Evolutionary conservation across 257 asterid species (phyloP).

Genomic region (Jaltomata sinuosa): DNA sequence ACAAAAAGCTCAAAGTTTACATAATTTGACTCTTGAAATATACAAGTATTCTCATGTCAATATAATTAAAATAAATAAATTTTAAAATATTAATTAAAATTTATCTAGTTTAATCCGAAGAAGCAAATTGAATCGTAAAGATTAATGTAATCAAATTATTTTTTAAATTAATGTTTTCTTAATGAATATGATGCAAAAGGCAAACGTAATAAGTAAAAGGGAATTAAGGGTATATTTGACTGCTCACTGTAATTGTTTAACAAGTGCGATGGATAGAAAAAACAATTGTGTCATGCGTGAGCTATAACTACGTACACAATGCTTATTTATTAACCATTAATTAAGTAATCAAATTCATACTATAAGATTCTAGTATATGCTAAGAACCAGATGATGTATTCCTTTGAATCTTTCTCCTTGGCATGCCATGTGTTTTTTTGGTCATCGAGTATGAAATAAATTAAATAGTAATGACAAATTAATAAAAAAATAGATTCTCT

Average conservation of each 20-base stretch:
- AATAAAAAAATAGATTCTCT: neutral
- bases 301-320: neutral
- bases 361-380: neutral
- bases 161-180: neutral
- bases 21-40: neutral
- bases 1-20: neutral
- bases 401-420: neutral
- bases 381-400: neutral
- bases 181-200: neutral
- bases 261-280: neutral
- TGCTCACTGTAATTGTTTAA: neutral
- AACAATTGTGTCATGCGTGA: neutral
- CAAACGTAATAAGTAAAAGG: neutral
- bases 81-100: neutral
- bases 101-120: neutral
- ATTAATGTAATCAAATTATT: neutral
- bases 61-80: too few relatives aligned
- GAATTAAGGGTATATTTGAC: too few relatives aligned
- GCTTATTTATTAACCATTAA: neutral
- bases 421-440: neutral
- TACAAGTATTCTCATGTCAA: neutral
- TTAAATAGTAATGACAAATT: neutral
- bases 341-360: neutral
- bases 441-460: neutral
- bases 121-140: neutral